A percentile compares a stretch with the other conserved stretches of the same genome.
These are phyloP conservation scores for Wickerhamomyces tratensis DNA, from an alignment of 805 yeast species.

Conservation along the genomic window DNA sequence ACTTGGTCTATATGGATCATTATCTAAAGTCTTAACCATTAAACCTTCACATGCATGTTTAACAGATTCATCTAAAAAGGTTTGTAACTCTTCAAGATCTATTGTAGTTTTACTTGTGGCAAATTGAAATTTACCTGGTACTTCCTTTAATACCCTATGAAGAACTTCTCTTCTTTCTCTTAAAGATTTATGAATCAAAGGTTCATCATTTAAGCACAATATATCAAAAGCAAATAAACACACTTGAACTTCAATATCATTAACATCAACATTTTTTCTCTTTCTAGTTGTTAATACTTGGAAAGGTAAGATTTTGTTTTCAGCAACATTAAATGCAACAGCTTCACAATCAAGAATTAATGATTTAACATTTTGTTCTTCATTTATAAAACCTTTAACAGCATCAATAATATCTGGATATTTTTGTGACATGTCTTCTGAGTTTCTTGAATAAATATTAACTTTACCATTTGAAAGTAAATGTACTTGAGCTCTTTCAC, in stretches of 20 bases:
- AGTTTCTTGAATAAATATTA: conserved; percentile 82
- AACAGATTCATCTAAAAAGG: conserved; percentile 80
- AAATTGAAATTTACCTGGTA: conserved; percentile 71
- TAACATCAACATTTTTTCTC: conserved; percentile 82
- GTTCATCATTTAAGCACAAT: conserved; percentile 61
- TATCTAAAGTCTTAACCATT: conserved; percentile 87
- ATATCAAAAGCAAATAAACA: conserved; percentile 91
- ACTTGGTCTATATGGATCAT: conserved; percentile 87
- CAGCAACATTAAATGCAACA: conserved; percentile 88
- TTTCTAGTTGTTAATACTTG: conserved; percentile 90
- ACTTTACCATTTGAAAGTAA: conserved; percentile 54
- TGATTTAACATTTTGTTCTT: conserved; percentile 29
- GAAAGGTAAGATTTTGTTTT: conserved; percentile 80
- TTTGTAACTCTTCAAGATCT: conserved; percentile 65
- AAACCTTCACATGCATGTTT: conserved; percentile 90
- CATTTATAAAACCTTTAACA: conserved; percentile 46
- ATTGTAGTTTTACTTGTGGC: conserved; percentile 70
- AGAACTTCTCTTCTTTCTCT: conserved; percentile 60
- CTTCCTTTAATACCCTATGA: conserved; percentile 42
- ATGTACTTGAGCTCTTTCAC: conserved; percentile 96
- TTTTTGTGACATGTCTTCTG: conserved; percentile 93
- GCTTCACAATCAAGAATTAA: conserved; percentile 93
- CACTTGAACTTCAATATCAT: conserved; percentile 82
- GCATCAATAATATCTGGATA: conserved; percentile 83
- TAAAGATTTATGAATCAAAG: conserved; percentile 58